These are phyloP conservation scores for Plantago rigida DNA, from an alignment of 305 asterid species.

Conservation along the genomic window DNA sequence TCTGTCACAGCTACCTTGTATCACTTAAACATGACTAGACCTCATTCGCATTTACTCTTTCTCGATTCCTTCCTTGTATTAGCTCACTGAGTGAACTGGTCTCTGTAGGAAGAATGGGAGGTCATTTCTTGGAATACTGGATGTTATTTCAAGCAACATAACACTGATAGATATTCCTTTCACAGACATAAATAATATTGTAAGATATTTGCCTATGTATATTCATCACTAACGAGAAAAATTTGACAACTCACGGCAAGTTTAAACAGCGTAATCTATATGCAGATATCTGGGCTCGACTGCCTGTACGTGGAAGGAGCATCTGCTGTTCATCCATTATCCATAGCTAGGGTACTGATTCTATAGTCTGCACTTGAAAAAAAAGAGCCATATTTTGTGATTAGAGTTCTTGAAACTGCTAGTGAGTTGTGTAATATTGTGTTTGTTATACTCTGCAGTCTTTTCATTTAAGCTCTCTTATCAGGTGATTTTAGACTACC, in stretches of 20 bases:
- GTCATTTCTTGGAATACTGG: slow-evolving; percentile 75
- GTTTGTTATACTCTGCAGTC: slow-evolving; percentile 6
- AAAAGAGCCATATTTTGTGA: background rate
- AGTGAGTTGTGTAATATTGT: background rate
- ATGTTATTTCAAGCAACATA: slow-evolving; percentile 46
- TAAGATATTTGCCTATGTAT: slow-evolving; percentile 27
- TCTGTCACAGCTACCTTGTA: background rate
- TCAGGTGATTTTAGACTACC: slow-evolving; percentile 68
- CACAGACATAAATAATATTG: slow-evolving; percentile 64
- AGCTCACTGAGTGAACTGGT: slow-evolving; percentile 18
- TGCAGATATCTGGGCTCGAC: slow-evolving; percentile 56
- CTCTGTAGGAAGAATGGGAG: slow-evolving; percentile 71
- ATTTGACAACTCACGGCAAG: no score
- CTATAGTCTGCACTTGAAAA: background rate
- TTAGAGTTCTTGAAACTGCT: slow-evolving; percentile 10
- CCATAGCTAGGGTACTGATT: slow-evolving; percentile 71
- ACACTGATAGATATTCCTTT: slow-evolving; percentile 61
- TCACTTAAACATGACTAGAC: no score
- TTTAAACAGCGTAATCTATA: slow-evolving; percentile 12
- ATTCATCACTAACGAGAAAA: slow-evolving; percentile 5
- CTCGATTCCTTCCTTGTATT: no score
- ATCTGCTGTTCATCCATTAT: slow-evolving; percentile 63
- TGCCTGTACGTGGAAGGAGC: slow-evolving; percentile 82
- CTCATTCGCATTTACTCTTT: background rate
- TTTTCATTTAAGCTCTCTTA: slow-evolving; percentile 23